Base-by-base conservation (phyloP, 202 grass and related monocot genomes). In the Alloteropsis angusta region DNA sequence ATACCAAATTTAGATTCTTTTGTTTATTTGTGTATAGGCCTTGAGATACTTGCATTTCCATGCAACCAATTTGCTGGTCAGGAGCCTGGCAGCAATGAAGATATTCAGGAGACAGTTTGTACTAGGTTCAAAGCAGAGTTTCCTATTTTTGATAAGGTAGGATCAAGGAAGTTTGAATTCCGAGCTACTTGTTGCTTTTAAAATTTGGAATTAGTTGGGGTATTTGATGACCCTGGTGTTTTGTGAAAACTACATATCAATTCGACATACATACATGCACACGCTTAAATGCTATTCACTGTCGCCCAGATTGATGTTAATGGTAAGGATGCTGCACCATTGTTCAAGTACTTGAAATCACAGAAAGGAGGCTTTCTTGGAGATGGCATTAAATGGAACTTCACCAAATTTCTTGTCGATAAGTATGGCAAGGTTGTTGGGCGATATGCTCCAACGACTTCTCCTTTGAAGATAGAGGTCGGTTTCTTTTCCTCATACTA, bases 381-480 rank as follows among this genome's bases (percentile, higher is more conserved):
- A 23, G 87, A 86, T 75, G 77, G 77, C 59, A 93, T 93, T 76
- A 93, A 93, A 80, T 93, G 90, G 90, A 89, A 93, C 75, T 93
- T 93, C 68, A 87, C 84, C 41, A 89, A 93, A 71, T 93, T 93
- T 71, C 84, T 93, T 64, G 80, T 93, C 2, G 72, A 52, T 45
- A 93, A 93, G 84, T 61, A 84, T 84, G 90, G 86, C 30, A 85
- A 76, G 10, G 76, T 93, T 59, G 53, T 87, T 15, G 72, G 68
- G 59, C 58, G 84, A 66, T 93, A 84, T 82, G 86, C 90, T 48
- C 86, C 90, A 0, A 84, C 69, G 16, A 93, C 84, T 14, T 87
- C 80, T 8, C 90, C 86, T 21, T 82, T 81, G 57, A 87, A 89
- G 60, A 81, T 93, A 57, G 80, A 89, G 90, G 90, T 89, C 43